A percentile compares a stretch with the other conserved stretches of the same genome.
Conservation (phyloP, 306 rosid species). For the Senna siamea region DNA sequence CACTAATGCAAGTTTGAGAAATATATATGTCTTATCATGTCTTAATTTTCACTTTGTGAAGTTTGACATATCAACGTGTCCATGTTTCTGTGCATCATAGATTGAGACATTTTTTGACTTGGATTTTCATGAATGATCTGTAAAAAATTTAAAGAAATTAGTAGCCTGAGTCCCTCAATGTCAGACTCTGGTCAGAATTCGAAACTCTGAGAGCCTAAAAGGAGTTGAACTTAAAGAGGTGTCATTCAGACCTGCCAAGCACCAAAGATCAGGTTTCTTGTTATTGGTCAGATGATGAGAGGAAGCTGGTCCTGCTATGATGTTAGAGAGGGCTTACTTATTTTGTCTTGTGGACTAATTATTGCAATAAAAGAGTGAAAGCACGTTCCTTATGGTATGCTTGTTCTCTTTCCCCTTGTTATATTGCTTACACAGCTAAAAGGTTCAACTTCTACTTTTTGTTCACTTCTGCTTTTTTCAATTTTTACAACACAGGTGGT, state of each 20-base stretch:
- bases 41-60: too few species aligned
- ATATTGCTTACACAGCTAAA: background rate
- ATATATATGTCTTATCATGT: too few species aligned
- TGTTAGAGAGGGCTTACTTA: background rate
- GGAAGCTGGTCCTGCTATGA: background rate
- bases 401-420: background rate
- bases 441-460: background rate
- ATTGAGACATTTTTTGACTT: background rate
- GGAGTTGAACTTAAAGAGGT: background rate
- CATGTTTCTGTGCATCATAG: too few species aligned
- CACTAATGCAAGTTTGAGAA: too few species aligned
- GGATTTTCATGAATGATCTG: slow-evolving; percentile 1
- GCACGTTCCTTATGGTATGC: background rate
- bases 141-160: background rate
- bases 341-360: background rate
- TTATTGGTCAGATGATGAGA: background rate
- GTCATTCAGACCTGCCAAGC: background rate
- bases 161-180: background rate
- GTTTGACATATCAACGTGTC: too few species aligned
- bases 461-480: background rate
- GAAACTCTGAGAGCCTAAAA: background rate
- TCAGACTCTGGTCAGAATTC: background rate
- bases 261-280: background rate
- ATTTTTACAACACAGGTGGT: background rate
- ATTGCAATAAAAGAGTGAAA: background rate